A percentile compares a stretch with the other conserved stretches of the same genome.
Evolutionary conservation across 2,329 filamentous ascomycete genomes (phyloP).

Genomic region (Alternaria metachromatica): DNA sequence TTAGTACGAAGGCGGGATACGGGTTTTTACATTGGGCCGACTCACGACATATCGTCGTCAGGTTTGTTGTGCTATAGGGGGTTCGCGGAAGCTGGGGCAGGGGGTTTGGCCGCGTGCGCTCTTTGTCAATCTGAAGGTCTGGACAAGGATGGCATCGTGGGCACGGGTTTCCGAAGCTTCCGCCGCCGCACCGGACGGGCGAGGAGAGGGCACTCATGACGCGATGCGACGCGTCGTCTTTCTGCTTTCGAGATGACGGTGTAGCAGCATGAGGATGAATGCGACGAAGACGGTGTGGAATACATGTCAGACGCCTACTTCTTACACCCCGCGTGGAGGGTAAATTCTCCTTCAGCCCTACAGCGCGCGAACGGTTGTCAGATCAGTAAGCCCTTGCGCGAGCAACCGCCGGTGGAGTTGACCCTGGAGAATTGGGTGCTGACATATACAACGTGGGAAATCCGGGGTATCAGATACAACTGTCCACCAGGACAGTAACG

Average conservation of each 20-base stretch:
- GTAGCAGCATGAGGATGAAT: background rate
- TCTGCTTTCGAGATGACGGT: background rate
- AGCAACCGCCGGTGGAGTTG: constrained; percentile 26
- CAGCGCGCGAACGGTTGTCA: constrained; percentile 19
- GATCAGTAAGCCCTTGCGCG: constrained; percentile 38
- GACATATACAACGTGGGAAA: constrained; percentile 18
- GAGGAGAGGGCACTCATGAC: background rate
- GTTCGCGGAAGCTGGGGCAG: background rate
- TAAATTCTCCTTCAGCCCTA: constrained; percentile 24
- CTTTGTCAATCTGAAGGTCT: background rate
- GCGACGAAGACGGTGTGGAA: background rate
- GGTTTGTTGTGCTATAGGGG: background rate
- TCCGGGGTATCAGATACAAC: constrained; percentile 20
- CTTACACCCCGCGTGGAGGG: constrained; percentile 21
- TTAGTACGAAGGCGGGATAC: background rate
- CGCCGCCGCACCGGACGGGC: background rate
- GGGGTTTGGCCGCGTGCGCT: background rate
- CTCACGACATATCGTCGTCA: background rate
- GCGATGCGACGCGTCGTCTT: background rate
- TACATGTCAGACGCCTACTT: background rate
- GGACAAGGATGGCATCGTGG: background rate
- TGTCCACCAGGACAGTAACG: background rate
- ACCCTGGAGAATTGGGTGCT: constrained; percentile 33
- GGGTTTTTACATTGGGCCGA: background rate
- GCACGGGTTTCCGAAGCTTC: background rate